Evolutionary conservation across 768 basidiomycete species (phyloP).

Genomic region (Naganishia randhawae): DNA sequence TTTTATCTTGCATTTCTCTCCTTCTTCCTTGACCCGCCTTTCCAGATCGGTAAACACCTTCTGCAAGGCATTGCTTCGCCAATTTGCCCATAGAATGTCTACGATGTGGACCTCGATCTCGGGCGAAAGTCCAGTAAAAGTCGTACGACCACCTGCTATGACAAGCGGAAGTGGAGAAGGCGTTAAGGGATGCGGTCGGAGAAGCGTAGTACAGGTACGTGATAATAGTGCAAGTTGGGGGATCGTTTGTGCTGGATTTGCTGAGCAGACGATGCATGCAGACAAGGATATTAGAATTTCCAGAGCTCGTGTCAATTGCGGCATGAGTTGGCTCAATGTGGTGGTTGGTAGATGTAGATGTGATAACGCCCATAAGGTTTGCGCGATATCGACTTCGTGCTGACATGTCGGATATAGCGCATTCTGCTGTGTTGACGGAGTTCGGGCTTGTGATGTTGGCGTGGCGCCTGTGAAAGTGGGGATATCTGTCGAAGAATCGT

Average conservation of each 20-base stretch:
- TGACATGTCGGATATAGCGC: constrained; percentile 5
- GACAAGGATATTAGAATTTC: constrained; percentile 5
- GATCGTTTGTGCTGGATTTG: constrained; percentile 10
- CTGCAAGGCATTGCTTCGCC: constrained; percentile 22
- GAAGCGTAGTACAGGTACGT: constrained; percentile 19
- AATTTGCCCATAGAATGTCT: constrained; percentile 27
- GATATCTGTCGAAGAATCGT: not conserved
- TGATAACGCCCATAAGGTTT: constrained; percentile 10
- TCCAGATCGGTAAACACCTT: constrained; percentile 21
- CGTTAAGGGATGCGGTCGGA: constrained; percentile 22
- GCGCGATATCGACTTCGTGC: constrained; percentile 1
- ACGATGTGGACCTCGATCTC: constrained; percentile 31
- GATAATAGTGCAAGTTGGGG: constrained; percentile 29
- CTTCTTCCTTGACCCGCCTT: constrained; percentile 6
- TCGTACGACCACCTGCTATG: constrained; percentile 26
- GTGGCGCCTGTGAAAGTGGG: not conserved
- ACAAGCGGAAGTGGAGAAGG: constrained; percentile 24
- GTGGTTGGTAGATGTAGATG: not conserved
- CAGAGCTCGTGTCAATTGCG: constrained; percentile 21
- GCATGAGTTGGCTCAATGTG: constrained; percentile 5
- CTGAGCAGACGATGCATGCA: not conserved
- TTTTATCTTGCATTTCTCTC: not conserved
- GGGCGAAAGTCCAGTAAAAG: constrained; percentile 23
- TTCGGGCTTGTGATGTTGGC: not conserved
- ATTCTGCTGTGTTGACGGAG: not conserved